Base-by-base conservation (phyloP, 208 protist genomes). In the Endotrypanum monterogeii region DNA sequence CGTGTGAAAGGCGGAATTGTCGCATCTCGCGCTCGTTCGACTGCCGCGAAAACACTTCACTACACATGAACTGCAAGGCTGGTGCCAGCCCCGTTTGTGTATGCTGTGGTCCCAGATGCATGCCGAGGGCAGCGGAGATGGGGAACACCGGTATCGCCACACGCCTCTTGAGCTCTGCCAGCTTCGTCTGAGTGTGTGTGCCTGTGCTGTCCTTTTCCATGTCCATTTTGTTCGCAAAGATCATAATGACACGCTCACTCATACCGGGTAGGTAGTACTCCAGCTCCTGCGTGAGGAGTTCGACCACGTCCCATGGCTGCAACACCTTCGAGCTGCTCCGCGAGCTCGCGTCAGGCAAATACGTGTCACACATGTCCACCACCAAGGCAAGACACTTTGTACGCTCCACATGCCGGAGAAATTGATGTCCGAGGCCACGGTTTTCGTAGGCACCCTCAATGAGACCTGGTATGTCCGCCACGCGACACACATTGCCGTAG, bases 191-290 rank as follows among this genome's bases (percentile, higher is more conserved):
- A 44, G 87, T 89, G 14, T 75, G 61, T 2, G 48, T 72, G 5
- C 93, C 92, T 6, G 68, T 50, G 37, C 57, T 74, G 69, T 97
- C 95, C 28, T 68, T 78, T 35, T 88, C 78, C 0, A 94, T 44
- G 76, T 98, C 95, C 93, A 97, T 98, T 78, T 98, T 98, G 78
- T 97, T 98, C 3, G 91, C 93, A 48, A 96, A 92, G 39, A 95
- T 78, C 86, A 96, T 94, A 54, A 96, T 74, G 41, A 88, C 93
- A 18, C 86, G 76, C 51, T 86, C 82, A 41, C 88, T 93, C 39
- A 97, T 74, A 6, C 83, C 76, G 1, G 87, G 85, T 8, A 90
- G 74, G 76, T 97, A 98, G 82, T 96, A 98, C 73, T 96, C 91
- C 25, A 97, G 73, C 81, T 98, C 93, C 28, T 83, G 55, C 55